Evolutionary conservation across 108 stramenopile genomes (phyloP).

Genomic region (Stephanodiscus minutulus): DNA sequence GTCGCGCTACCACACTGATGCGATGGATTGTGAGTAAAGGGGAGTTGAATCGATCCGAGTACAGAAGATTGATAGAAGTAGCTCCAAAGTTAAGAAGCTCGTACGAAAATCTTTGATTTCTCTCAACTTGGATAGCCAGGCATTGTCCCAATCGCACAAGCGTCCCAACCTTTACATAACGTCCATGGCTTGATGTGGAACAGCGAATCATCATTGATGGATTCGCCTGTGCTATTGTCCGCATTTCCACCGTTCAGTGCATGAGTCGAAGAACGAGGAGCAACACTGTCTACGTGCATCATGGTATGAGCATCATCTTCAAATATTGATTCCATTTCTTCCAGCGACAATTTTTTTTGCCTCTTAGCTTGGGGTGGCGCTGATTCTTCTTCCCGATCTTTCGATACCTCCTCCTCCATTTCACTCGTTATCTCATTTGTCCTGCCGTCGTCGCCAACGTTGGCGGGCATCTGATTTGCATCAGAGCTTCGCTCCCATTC

Average conservation of each 20-base stretch:
- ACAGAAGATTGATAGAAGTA: too few relatives aligned
- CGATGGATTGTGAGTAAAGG: too few relatives aligned
- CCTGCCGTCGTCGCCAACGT: neutral
- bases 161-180: slow-evolving; percentile 63
- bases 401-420: slow-evolving; percentile 2
- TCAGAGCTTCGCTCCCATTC: neutral
- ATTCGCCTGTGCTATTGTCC: slow-evolving; percentile 4
- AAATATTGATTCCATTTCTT: slow-evolving; percentile 63
- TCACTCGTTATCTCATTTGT: neutral
- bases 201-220: neutral
- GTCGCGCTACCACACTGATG: too few relatives aligned
- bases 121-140: slow-evolving; percentile 36
- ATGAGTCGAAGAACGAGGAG: slow-evolving; percentile 1
- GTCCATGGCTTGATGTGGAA: slow-evolving; percentile 40
- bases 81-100: neutral
- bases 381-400: neutral
- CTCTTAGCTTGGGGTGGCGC: neutral
- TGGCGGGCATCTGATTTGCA: neutral
- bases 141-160: slow-evolving; percentile 69
- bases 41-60: too few relatives aligned
- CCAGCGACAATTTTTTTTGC: slow-evolving; percentile 47
- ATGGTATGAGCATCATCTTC: slow-evolving; percentile 13
- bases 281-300: slow-evolving; percentile 1
- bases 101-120: neutral
- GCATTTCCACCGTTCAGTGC: neutral